Evolutionary conservation across 1,284 basidiomycete species (phyloP).

Genomic region (Omphalotus olearius): DNA sequence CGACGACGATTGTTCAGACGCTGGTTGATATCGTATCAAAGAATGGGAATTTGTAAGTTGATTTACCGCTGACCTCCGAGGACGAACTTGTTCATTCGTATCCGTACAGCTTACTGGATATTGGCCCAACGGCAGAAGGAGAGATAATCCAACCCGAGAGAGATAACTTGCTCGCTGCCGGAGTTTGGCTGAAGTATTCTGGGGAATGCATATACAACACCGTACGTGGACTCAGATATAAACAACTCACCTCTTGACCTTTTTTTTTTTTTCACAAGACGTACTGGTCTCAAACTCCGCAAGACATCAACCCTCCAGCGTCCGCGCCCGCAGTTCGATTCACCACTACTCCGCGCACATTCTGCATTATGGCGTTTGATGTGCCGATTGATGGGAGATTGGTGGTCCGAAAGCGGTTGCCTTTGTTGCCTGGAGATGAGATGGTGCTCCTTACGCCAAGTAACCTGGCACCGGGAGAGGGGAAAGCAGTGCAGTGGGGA

Average conservation of each 20-base stretch:
- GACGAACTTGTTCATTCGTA: background rate
- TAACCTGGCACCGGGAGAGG: constrained; percentile 1
- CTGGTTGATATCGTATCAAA: constrained; percentile 53
- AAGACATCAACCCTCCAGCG: constrained; percentile 26
- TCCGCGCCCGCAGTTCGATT: constrained; percentile 39
- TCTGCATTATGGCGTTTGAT: constrained; percentile 47
- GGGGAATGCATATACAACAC: constrained; percentile 51
- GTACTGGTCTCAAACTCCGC: constrained; percentile 37
- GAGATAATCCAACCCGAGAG: constrained; percentile 43
- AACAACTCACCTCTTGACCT: background rate
- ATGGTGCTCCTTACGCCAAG: constrained; percentile 37
- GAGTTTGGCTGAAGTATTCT: constrained; percentile 45
- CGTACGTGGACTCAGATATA: constrained; percentile 24
- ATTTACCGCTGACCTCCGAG: background rate
- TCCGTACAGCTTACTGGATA: constrained; percentile 39
- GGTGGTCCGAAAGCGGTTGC: constrained; percentile 39
- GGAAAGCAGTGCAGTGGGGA: constrained; percentile 19
- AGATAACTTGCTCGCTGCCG: constrained; percentile 43
- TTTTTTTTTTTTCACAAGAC: constrained; percentile 23
- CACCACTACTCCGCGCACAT: constrained; percentile 42
- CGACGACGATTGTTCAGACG: constrained; percentile 43
- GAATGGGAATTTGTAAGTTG: constrained; percentile 48
- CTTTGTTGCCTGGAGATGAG: constrained; percentile 39
- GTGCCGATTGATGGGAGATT: constrained; percentile 31
- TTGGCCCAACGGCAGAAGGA: constrained; percentile 53